Evolutionary conservation across 139 green algal species (phyloP).

Genomic region (Closterium sp.): DNA sequence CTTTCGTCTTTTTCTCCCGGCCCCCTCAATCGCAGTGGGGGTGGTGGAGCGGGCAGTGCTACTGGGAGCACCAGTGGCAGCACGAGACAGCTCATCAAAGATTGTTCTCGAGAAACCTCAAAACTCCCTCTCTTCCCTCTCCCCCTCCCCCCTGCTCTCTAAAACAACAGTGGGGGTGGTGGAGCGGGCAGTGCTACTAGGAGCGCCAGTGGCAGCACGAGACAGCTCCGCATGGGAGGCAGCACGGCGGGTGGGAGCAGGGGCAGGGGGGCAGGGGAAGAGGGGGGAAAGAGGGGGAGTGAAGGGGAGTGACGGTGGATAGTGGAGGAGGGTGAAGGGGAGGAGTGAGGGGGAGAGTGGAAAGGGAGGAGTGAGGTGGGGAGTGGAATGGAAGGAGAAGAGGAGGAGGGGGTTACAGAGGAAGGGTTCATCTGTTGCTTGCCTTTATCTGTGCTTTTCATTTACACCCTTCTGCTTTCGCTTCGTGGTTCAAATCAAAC

Average conservation of each 20-base stretch:
- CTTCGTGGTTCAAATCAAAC: no score
- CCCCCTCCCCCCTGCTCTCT: no score
- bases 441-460: no score
- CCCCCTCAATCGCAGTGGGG: no score
- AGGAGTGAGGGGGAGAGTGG: neutral
- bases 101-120: no score
- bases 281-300: neutral
- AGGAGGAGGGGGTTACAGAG: neutral
- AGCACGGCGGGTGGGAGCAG: neutral
- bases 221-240: neutral
- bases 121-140: no score
- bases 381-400: neutral
- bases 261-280: neutral
- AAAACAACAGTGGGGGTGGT: neutral
- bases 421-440: neutral
- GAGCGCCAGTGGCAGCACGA: neutral
- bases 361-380: neutral
- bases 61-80: no score
- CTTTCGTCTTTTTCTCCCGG: neutral
- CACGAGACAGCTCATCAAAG: no score
- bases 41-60: no score
- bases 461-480: no score
- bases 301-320: neutral
- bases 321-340: neutral
- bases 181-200: neutral